These are phyloP conservation scores for Lanmaoa pseudosensibilis DNA, from an alignment of 768 basidiomycete species.

Conservation along the genomic window DNA sequence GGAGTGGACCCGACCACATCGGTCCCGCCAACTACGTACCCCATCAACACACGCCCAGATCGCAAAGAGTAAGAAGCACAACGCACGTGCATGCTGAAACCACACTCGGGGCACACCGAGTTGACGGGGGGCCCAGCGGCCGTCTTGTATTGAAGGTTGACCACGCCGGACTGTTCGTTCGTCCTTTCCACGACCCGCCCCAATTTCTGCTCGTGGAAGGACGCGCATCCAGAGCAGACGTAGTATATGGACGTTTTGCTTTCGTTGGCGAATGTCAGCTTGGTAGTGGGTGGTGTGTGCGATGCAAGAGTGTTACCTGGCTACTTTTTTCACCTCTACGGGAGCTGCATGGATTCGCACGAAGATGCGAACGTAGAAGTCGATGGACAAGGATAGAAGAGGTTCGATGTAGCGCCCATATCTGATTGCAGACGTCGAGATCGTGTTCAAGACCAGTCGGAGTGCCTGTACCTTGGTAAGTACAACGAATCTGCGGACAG, in stretches of 20 bases:
- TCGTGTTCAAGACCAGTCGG: conserved; percentile 82
- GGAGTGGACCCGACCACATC: conserved; percentile 93
- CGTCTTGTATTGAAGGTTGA: conserved; percentile 70
- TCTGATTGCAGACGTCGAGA: conserved; percentile 84
- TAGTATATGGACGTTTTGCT: conserved; percentile 89
- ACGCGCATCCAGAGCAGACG: conserved; percentile 81
- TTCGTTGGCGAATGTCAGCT: conserved; percentile 13
- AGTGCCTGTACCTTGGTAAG: conserved; percentile 59
- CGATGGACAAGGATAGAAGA: conserved; percentile 87
- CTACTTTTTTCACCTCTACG: conserved; percentile 78
- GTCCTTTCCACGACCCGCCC: conserved; percentile 67
- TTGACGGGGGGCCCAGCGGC: conserved; percentile 65
- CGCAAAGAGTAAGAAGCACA: conserved; percentile 16
- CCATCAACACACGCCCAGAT: not conserved
- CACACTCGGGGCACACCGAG: conserved; percentile 80
- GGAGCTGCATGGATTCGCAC: conserved; percentile 74
- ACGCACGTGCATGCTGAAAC: conserved; percentile 67
- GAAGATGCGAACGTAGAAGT: conserved; percentile 95
- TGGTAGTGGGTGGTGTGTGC: not conserved
- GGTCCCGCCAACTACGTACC: conserved; percentile 78
- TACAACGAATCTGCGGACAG: not conserved
- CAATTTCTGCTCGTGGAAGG: conserved; percentile 81
- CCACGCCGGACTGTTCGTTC: conserved; percentile 53
- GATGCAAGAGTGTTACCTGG: conserved; percentile 53
- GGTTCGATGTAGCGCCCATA: conserved; percentile 94